Conservation (phyloP, 1,139 yeast genomes). For the Candida freyschussii region DNA sequence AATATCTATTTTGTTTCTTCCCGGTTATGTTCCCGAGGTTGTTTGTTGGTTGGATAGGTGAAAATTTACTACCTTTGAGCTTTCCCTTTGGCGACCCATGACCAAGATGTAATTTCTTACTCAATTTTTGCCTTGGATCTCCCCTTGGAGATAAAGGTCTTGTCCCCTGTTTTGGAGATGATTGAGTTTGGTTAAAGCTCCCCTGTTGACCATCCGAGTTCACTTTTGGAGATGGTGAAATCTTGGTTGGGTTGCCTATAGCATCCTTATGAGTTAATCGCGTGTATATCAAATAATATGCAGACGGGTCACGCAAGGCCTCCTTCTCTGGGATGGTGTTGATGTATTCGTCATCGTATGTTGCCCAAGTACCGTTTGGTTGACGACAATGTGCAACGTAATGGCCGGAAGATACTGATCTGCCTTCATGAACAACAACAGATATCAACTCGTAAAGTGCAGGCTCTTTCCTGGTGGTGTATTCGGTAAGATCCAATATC, state of each 20-base stretch:
- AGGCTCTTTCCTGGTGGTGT: constrained; percentile 44
- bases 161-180: too few species aligned
- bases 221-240: constrained; percentile 3
- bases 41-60: constrained; percentile 21
- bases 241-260: constrained; percentile 5
- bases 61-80: constrained; percentile 12
- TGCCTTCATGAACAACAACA: constrained; percentile 91
- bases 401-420: constrained; percentile 90
- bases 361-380: constrained; percentile 88
- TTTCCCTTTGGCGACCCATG: constrained; percentile 3
- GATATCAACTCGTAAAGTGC: constrained; percentile 71
- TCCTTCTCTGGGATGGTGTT: constrained; percentile 66
- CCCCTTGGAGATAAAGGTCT: constrained; percentile 2
- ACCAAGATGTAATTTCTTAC: background rate
- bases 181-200: too few species aligned
- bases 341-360: constrained; percentile 89
- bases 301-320: constrained; percentile 79
- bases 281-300: constrained; percentile 83
- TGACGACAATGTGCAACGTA: constrained; percentile 88
- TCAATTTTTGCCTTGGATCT: background rate
- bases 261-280: constrained; percentile 52
- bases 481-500: constrained; percentile 66
- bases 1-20: constrained; percentile 19
- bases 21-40: constrained; percentile 18
- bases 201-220: too few species aligned